Conservation (phyloP, 257 asterid species). For the Thymus quinquecostatus region DNA sequence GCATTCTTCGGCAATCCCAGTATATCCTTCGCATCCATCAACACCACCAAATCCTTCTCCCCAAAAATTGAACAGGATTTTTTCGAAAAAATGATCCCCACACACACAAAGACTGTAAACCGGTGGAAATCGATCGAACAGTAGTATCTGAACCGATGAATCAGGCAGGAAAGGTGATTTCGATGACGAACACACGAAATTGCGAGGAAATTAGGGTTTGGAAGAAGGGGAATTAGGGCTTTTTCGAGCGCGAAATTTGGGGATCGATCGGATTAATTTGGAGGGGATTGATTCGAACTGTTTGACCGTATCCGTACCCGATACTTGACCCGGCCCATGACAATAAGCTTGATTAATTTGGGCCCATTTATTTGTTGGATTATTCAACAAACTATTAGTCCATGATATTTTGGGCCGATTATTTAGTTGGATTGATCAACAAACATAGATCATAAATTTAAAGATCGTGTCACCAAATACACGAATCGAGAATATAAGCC, state of each 20-base stretch:
- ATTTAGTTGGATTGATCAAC: no score
- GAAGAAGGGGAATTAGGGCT: slow-evolving; percentile 24
- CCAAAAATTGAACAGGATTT: not conserved
- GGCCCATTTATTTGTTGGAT: no score
- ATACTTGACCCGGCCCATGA: not conserved
- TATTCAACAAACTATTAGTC: no score
- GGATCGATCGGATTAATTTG: not conserved
- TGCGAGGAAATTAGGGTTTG: slow-evolving; percentile 34
- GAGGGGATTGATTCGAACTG: slow-evolving; percentile 4
- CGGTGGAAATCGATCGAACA: not conserved
- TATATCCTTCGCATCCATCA: slow-evolving; percentile 97
- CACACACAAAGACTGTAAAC: not conserved
- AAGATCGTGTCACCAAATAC: no score
- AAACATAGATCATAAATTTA: no score
- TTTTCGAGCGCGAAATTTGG: slow-evolving; percentile 22
- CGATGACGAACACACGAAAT: slow-evolving; percentile 15
- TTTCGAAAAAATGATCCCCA: not conserved
- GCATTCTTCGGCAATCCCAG: slow-evolving; percentile 82
- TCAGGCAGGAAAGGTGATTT: slow-evolving; percentile 1
- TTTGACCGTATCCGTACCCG: slow-evolving; percentile 1
- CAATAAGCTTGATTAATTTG: no score
- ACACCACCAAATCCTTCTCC: slow-evolving; percentile 9
- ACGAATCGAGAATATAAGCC: no score
- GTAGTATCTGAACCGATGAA: not conserved
- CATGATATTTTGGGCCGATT: no score